A percentile compares a stretch with the other conserved stretches of the same genome.
phyloP scores from a whole-genome alignment of 139 green algal species.

The Chara braunii region DNA sequence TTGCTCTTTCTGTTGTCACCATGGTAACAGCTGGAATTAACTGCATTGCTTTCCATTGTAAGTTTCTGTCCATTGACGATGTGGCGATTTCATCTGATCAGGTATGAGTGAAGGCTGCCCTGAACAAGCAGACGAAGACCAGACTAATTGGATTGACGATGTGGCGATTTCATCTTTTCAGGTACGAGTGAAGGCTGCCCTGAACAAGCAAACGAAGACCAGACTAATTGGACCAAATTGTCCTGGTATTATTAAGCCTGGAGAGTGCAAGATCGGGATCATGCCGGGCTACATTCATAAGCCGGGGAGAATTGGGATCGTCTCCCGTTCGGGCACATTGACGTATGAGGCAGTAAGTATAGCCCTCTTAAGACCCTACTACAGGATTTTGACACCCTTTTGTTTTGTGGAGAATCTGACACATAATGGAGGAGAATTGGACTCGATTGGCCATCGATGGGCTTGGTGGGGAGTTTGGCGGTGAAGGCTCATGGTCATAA shows the following conservation, averaged over 20 bases:
- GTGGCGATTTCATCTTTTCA: constrained; percentile 24
- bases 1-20: no score
- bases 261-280: constrained; percentile 99
- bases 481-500: no score
- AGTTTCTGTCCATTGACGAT: no score
- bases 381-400: no score
- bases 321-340: constrained; percentile 91
- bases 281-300: constrained; percentile 99
- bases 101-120: constrained; percentile 85
- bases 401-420: background rate
- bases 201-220: constrained; percentile 74
- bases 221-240: constrained; percentile 97
- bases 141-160: constrained; percentile 95
- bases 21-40: no score
- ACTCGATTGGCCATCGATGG: no score
- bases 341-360: constrained; percentile 82
- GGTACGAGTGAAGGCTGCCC: constrained; percentile 85
- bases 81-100: constrained; percentile 25
- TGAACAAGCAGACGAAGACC: constrained; percentile 74
- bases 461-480: no score
- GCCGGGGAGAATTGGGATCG: constrained; percentile 77
- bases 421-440: no score
- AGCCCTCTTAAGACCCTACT: no score
- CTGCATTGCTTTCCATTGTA: no score
- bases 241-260: constrained; percentile 79